Evolutionary conservation across 495 filamentous ascomycete genomes (phyloP).

Genomic region (Alectoria sarmentosa): DNA sequence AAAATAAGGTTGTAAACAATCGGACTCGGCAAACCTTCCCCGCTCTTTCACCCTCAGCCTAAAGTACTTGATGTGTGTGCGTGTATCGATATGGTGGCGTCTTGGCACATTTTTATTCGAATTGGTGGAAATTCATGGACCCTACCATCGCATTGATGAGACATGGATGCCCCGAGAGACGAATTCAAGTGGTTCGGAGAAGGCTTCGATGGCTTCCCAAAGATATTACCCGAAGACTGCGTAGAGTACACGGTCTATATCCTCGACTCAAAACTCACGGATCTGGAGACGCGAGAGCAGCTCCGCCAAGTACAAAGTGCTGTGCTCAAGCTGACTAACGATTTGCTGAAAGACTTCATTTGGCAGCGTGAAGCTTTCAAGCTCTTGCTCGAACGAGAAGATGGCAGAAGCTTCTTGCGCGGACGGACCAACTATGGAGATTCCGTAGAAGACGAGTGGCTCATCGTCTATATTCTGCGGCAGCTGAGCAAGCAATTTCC

Average conservation of each 20-base stretch:
- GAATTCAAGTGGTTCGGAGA: conserved; percentile 39
- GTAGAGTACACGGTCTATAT: conserved; percentile 80
- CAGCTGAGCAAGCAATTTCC: conserved; percentile 67
- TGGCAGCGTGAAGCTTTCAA: conserved; percentile 85
- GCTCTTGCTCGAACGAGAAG: conserved; percentile 52
- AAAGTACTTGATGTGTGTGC: no score
- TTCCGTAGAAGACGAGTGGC: conserved; percentile 94
- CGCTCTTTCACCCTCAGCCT: not conserved
- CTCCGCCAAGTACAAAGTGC: conserved; percentile 66
- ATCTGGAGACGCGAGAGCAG: conserved; percentile 46
- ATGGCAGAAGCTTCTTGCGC: conserved; percentile 49
- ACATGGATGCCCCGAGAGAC: conserved; percentile 30
- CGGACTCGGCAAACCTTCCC: conserved; percentile 15
- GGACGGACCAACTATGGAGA: conserved; percentile 83
- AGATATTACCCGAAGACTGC: conserved; percentile 67
- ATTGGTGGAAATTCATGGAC: not conserved
- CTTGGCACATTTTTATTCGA: not conserved
- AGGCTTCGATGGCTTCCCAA: conserved; percentile 24
- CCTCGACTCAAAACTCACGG: conserved; percentile 45
- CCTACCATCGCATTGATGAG: not conserved
- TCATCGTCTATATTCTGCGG: conserved; percentile 85
- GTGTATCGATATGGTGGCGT: conserved; percentile 7
- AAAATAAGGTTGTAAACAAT: conserved; percentile 9
- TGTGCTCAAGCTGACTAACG: conserved; percentile 53
- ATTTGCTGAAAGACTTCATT: conserved; percentile 73